phyloP scores from a whole-genome alignment of 1,139 yeast species.

The Lodderomyces orthopsilosis region DNA sequence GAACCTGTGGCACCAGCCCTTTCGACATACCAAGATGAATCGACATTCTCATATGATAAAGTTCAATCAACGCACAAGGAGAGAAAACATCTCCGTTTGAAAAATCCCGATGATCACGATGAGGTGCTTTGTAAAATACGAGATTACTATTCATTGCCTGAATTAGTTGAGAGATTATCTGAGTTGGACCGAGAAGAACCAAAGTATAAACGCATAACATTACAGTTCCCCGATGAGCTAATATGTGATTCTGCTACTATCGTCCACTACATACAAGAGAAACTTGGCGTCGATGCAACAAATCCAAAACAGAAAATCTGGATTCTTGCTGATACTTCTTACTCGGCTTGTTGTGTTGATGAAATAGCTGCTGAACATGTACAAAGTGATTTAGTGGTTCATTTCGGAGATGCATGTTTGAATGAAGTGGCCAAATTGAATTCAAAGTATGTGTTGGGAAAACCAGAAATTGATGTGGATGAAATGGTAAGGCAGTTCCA shows the following conservation, averaged over 20 bases:
- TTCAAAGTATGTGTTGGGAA: slow-evolving; percentile 75
- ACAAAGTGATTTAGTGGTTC: slow-evolving; percentile 77
- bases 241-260: slow-evolving; percentile 78
- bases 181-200: slow-evolving; percentile 19
- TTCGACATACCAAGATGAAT: slow-evolving; percentile 59
- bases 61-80: slow-evolving; percentile 28
- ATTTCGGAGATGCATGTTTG: slow-evolving; percentile 93
- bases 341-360: slow-evolving; percentile 93
- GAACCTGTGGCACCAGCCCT: slow-evolving; percentile 50
- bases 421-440: slow-evolving; percentile 72
- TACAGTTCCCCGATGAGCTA: slow-evolving; percentile 86
- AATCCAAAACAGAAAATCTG: slow-evolving; percentile 33
- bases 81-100: slow-evolving; percentile 32
- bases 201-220: slow-evolving; percentile 55
- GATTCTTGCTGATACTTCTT: slow-evolving; percentile 92
- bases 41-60: slow-evolving; percentile 43
- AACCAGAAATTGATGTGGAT: slow-evolving; percentile 48
- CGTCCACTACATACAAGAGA: slow-evolving; percentile 45
- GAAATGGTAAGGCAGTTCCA: slow-evolving; percentile 34
- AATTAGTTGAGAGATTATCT: slow-evolving; percentile 37
- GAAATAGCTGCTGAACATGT: slow-evolving; percentile 97
- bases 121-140: slow-evolving; percentile 31
- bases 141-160: slow-evolving; percentile 53
- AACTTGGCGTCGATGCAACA: slow-evolving; percentile 1
- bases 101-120: slow-evolving; percentile 18